Base-by-base conservation (phyloP, 208 protist genomes). In the Herpetomonas tarakana region DNA sequence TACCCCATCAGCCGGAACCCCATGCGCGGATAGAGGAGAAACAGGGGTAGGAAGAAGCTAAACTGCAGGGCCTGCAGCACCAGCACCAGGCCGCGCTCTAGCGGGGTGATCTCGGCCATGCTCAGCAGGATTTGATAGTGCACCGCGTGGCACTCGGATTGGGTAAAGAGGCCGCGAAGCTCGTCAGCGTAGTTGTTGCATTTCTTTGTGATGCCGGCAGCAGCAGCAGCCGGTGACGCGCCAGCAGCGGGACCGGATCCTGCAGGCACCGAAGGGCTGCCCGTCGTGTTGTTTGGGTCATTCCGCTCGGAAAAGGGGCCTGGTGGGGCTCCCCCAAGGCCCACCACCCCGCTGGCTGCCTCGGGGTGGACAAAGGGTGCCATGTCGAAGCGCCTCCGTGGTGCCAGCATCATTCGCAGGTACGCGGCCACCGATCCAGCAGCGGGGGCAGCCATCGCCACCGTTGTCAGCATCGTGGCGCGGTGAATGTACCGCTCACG, bases 1-100 rank as follows among this genome's bases (percentile, higher is more conserved):
- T 92, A 92, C 2, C 76, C 86, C 68, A 86, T 77, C 7, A 92
- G 62, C 0, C 86, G 81, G 57, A 87, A 86, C 2, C 74, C 86
- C 81, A 89, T 82, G 44, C 81, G 75, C 7, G 81, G 81, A 69
- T 76, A 87, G 3, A 78, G 22, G 6, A 83, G 47, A 58, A 89
- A 92, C 22, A 92, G 54, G 4, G 68, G 1, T 0, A 66, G 35
- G 58, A 83, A 92, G 29, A 87, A 54, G 29, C 25, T 49, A 46
- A 86, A 85, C 54, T 88, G 81, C 2, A 69, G 18, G 0, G 44
- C 41, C 54, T 87, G 81, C 44, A 84, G 53, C 44, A 87, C 46
- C 22, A 86, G 38, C n/a, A 79, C 80, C 11, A 75, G 55, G 35
- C 51, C 58, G 25, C 81, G 81, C 65, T 92, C 86, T 3, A 71